Conservation (phyloP, 257 asterid genomes). For the Petunia axillaris region DNA sequence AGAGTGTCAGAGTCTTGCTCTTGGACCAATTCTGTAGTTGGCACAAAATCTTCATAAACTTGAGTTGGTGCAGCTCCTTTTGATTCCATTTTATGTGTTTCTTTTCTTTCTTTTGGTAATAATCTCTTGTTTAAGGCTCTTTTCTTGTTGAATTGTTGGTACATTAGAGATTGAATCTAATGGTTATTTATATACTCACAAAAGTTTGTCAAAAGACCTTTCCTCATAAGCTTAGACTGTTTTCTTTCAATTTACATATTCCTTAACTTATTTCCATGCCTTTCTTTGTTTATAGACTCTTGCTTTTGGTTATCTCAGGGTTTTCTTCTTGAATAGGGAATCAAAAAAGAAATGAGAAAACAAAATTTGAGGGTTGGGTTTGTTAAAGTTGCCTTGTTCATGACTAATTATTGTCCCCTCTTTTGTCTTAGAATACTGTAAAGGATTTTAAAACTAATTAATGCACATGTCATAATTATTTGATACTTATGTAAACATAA, state of each 20-base stretch:
- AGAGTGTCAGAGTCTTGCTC: conserved; percentile 18
- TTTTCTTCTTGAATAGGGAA: conserved; percentile 18
- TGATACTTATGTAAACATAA: not conserved
- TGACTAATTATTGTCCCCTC: no score
- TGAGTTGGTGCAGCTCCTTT: not conserved
- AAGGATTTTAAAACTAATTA: not conserved
- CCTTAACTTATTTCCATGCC: not conserved
- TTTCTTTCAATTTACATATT: conserved; percentile 16
- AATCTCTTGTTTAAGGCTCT: not conserved
- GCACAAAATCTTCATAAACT: conserved; percentile 18
- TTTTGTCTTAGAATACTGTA: not conserved
- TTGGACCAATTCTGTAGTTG: conserved; percentile 24
- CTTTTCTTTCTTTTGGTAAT: not conserved
- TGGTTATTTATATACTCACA: not conserved
- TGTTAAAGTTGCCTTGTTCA: no score
- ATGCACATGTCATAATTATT: not conserved
- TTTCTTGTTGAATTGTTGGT: not conserved
- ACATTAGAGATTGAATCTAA: not conserved
- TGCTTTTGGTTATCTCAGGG: not conserved
- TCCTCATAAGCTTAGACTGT: not conserved
- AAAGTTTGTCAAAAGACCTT: not conserved
- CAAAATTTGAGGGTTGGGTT: no score
- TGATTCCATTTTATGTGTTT: not conserved
- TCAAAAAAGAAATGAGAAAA: not conserved
- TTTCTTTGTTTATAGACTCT: conserved; percentile 6